Evolutionary conservation across 129 eudicot genomes (phyloP), one percentile per base, ranked within the genome.

Genomic region (Apium graveolens): DNA sequence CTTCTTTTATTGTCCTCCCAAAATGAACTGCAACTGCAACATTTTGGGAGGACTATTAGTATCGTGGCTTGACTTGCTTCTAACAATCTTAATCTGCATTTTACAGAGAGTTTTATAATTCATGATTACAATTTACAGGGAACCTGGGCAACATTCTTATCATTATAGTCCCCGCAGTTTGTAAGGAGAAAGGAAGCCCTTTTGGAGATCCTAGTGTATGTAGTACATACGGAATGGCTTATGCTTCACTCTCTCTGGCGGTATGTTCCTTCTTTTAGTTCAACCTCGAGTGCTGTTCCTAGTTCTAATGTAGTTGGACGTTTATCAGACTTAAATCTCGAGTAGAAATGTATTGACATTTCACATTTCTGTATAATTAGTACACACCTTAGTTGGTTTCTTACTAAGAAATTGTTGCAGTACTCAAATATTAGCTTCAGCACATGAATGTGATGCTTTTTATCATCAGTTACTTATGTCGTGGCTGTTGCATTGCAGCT

Each of bases 171-270:
- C 99, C 97, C 60, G 97, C 99, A 81, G 87, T 92, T 53, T 96
- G 99, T 80, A 92, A 89, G 83, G 99, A 96, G 84, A 83, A 83
- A 70, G 93, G 84, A 29, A 90, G 89, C 80, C 97, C 97, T 11
- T 96, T 92, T 75, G 99, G 99, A 53, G 84, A 84, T 80, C 82
- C 90, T 29, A 89, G 81, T 83, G 91, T 86, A 70, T 96, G 99
- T 70, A 63, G 82, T 20, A 62, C 76, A 42, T 82, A 80, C 71
- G 99, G 90, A 32, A 70, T 90, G 81, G 95, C 89, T 55, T 96
- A 96, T 80, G 90, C 95, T 85, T 92, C 97, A 63, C 93, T 96
- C 72, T 96, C 97, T 45, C 74, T 88, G 94, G 99, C 99, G 5
- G 99, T 96, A 90, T 70, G 91, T 80, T 21, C 75, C 27, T 63